Evolutionary conservation across 805 yeast genomes (phyloP), one percentile per base, ranked within the genome.

Genomic region (Lipomyces anomalus): DNA sequence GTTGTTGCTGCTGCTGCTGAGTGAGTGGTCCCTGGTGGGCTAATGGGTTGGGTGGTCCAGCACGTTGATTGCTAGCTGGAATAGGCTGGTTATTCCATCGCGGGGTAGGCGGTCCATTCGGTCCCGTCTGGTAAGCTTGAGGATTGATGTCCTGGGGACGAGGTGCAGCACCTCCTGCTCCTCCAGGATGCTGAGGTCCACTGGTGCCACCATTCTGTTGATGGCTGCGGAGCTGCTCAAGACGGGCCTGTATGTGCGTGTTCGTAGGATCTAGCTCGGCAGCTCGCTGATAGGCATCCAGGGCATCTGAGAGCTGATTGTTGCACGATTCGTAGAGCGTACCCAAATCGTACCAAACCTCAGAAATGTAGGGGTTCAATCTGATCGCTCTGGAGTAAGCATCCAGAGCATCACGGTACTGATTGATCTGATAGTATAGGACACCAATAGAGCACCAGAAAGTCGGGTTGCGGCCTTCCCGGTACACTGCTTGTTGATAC

Each of bases 321-420:
- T 89, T 92, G 69, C 98, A 92, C 29, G 97, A 87, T 67, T 92
- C 98, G 65, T 92, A 92, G 35, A 92, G 70, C 4, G 97, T 92
- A 48, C 98, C 98, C 61, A 92, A 75, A 67, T 92, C 98, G 67
- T 92, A 92, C 98, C 98, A 92, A 22, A 92, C 98, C 67, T 92
- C 98, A 49, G 92, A 80, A 55, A 92, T 84, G 70, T 89, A 89
- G 13, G 98, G 98, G 59, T 92, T 92, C 59, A 92, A 76, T 57
- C 97, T 75, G 50, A 92, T 92, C 7, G 98, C 98, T 45, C 97
- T 74, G 5, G 97, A 89, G 68, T 92, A 92, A 13, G 98, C 98
- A 64, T 92, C 97, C 53, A 92, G 72, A 1, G 98, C 98, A 64
- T 92, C 98, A 46, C 95, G 75, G 68, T 86, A 92, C 69, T 92